Conservation (phyloP, 495 filamentous ascomycete genomes). For the Arthonia radiata region DNA sequence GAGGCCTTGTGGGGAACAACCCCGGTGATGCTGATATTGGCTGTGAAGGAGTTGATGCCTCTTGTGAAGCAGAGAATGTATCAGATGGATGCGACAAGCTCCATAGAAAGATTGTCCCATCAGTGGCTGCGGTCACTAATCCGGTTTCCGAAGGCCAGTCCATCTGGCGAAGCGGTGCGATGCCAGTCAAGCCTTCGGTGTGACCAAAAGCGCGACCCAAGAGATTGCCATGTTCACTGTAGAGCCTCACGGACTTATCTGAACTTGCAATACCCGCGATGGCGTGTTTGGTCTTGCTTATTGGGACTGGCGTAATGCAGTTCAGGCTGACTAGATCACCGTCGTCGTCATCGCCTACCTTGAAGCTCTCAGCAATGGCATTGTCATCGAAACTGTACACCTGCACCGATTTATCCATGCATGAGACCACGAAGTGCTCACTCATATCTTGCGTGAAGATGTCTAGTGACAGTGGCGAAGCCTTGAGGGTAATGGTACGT, state of each 20-base stretch:
- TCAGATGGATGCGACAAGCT: no score
- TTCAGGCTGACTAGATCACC: constrained; percentile 64
- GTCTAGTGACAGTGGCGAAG: constrained; percentile 67
- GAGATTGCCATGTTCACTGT: constrained; percentile 55
- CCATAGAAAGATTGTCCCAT: constrained; percentile 19
- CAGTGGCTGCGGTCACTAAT: constrained; percentile 16
- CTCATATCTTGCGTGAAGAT: no score
- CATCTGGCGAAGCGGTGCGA: constrained; percentile 30
- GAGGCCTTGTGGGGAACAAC: constrained; percentile 30
- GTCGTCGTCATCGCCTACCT: constrained; percentile 50
- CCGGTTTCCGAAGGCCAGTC: constrained; percentile 1
- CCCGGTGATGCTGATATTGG: constrained; percentile 14
- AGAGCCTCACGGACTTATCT: constrained; percentile 82
- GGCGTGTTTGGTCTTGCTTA: constrained; percentile 20
- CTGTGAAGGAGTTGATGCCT: no score
- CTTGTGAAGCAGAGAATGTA: no score
- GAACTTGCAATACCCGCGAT: constrained; percentile 70
- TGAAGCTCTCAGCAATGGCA: no score
- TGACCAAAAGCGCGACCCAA: constrained; percentile 82
- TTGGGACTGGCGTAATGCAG: constrained; percentile 28
- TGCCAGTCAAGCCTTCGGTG: constrained; percentile 69
- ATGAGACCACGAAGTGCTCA: constrained; percentile 45
- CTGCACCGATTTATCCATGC: constrained; percentile 57
- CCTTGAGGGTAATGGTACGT: constrained; percentile 54
- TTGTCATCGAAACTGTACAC: no score